Percentiles rank a stretch among this genome's conserved stretches.
Conservation (phyloP, 2,329 filamentous ascomycete genomes). For the Phaeosphaeriaceae sp. region DNA sequence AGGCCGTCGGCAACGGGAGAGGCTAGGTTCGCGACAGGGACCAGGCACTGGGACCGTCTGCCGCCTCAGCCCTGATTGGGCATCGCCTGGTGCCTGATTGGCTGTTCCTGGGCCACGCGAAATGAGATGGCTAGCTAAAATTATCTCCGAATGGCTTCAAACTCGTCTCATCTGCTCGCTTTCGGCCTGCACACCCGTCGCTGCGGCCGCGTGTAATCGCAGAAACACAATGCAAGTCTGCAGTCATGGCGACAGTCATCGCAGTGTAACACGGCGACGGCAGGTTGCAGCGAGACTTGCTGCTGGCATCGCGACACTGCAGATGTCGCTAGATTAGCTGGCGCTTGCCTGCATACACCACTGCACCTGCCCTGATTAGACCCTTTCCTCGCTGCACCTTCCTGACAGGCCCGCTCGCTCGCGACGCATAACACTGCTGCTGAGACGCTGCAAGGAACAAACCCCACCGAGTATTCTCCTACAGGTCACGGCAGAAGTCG, state of each 20-base stretch:
- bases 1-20: slow-evolving; percentile 11
- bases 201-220: not conserved
- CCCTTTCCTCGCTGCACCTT: slow-evolving; percentile 2
- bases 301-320: slow-evolving; percentile 15
- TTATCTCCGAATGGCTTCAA: slow-evolving; percentile 28
- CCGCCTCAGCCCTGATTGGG: slow-evolving; percentile 29
- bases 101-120: slow-evolving; percentile 26
- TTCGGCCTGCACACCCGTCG: slow-evolving; percentile 6
- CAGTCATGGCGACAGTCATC: not conserved
- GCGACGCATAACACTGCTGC: slow-evolving; percentile 11
- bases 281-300: slow-evolving; percentile 15
- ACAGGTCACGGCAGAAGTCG: not conserved
- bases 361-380: slow-evolving; percentile 5
- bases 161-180: slow-evolving; percentile 18
- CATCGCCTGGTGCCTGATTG: slow-evolving; percentile 26
- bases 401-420: not conserved
- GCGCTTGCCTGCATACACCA: slow-evolving; percentile 16
- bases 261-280: not conserved
- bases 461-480: slow-evolving; percentile 1
- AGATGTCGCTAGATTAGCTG: slow-evolving; percentile 9
- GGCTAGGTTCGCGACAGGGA: slow-evolving; percentile 13
- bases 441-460: slow-evolving; percentile 7
- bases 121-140: slow-evolving; percentile 39
- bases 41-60: slow-evolving; percentile 24
- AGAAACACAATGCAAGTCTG: slow-evolving; percentile 7